Base-by-base conservation (phyloP, 208 protist genomes). In the Tritrichomonas foetus region DNA sequence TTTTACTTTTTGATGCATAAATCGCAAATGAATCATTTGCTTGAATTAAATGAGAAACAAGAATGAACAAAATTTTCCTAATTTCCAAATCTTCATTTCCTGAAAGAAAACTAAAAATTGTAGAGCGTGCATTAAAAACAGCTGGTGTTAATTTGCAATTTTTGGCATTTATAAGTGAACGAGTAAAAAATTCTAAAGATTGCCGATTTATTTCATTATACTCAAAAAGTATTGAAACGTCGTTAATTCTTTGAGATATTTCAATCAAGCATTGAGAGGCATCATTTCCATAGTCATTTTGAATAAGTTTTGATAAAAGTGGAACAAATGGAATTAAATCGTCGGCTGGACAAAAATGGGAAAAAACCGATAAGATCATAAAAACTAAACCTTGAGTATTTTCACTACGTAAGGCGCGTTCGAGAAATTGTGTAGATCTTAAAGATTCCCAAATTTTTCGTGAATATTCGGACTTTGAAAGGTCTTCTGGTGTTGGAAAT, bases 291-390 rank as follows among this genome's bases (percentile, higher is more conserved):
- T 44, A 61, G 33, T n/a, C n/a, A 61, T 16, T 16, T 61, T 61
- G 5, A 61, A 82, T 47, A 8, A 47, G n/a, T 22, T 89, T 47
- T 50, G 44, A 53, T 5, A 89, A 39, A 53, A 89, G 27, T 39
- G 78, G 78, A 89, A 89, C 14, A 50, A 89, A 89, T 36, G 47
- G 47, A 53, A 39, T 57, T 57, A 89, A 39, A n/a, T 89, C 78
- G 30, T 53, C 47, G 33, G 44, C 14, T 20, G 78, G 78, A 47
- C 44, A 44, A 57, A 89, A 39, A 57, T 49, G 14, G 57, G 20
- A 53, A 89, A 89, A 89, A 57, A 89, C 78, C 13, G 78, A 89
- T 20, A 89, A 36, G 36, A 89, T 89, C 25, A 47, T 27, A 16
- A 89, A 39, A 36, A 89, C 78, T 20, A 89, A 30, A 20, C 16